Conservation (phyloP, 805 yeast genomes). For the Scheffersomyces stipitis region DNA sequence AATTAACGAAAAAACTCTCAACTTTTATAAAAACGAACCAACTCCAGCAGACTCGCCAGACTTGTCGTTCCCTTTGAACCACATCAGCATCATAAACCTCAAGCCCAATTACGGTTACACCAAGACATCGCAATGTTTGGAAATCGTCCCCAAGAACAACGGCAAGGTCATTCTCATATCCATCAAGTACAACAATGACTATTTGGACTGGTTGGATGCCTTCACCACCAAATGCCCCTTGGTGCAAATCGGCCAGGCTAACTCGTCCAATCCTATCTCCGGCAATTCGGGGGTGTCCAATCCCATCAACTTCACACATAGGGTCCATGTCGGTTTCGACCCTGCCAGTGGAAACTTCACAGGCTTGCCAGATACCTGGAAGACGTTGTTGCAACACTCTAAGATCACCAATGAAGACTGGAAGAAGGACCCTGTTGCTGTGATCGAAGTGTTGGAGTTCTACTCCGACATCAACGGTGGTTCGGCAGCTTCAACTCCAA, state of each 20-base stretch:
- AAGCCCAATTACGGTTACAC: constrained; percentile 52
- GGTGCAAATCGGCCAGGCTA: constrained; percentile 37
- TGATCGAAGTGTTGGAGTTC: constrained; percentile 59
- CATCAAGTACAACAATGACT: constrained; percentile 74
- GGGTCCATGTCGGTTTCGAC: constrained; percentile 85
- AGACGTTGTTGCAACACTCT: constrained; percentile 53
- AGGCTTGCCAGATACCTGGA: constrained; percentile 60
- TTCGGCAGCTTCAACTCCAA: constrained; percentile 27
- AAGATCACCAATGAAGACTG: constrained; percentile 62
- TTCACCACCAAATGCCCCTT: constrained; percentile 75
- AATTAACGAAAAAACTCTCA: constrained; percentile 70
- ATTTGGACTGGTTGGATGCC: constrained; percentile 88
- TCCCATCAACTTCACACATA: constrained; percentile 94
- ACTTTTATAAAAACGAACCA: constrained; percentile 70
- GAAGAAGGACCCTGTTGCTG: constrained; percentile 64
- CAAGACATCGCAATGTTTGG: constrained; percentile 62
- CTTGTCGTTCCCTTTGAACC: constrained; percentile 37
- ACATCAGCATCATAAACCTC: constrained; percentile 48
- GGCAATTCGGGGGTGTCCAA: constrained; percentile 65
- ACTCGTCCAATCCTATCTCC: constrained; percentile 7
- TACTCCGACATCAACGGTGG: constrained; percentile 50
- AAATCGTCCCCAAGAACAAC: constrained; percentile 57
- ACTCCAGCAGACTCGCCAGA: constrained; percentile 26
- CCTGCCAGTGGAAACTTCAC: constrained; percentile 66
- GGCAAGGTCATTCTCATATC: constrained; percentile 69